Conservation (phyloP, 495 filamentous ascomycete species). For the Tuber aestivum region DNA sequence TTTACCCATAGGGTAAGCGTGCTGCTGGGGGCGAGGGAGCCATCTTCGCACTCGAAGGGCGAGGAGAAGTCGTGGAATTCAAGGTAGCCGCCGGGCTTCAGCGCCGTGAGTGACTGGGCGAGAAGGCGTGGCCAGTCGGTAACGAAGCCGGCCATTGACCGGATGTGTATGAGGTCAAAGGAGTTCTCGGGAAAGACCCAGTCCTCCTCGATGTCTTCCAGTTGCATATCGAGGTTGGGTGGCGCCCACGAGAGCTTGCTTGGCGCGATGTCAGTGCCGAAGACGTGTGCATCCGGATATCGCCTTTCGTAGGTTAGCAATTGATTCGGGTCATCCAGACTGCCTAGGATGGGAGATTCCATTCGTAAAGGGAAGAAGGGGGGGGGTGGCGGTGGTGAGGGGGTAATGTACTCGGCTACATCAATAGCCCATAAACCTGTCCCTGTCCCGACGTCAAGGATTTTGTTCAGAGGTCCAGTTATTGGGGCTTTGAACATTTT, state of each 20-base stretch:
- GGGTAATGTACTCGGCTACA: conserved; percentile 27
- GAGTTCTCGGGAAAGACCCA: conserved; percentile 51
- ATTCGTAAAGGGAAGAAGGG: not conserved
- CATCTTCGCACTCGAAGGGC: conserved; percentile 46
- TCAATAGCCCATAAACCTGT: conserved; percentile 39
- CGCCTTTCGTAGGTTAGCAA: conserved; percentile 20
- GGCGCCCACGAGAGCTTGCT: conserved; percentile 45
- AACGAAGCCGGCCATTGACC: conserved; percentile 50
- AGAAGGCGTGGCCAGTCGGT: conserved; percentile 49
- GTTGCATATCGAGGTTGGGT: conserved; percentile 52
- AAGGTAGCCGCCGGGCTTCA: conserved; percentile 53
- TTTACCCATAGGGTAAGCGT: conserved; percentile 41
- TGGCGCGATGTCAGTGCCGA: conserved; percentile 46
- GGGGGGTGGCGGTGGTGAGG: not conserved
- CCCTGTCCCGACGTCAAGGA: conserved; percentile 31
- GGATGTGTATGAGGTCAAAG: conserved; percentile 55
- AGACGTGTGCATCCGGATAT: conserved; percentile 19
- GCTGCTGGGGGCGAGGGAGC: conserved; percentile 37
- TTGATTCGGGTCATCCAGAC: not conserved
- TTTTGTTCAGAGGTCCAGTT: conserved; percentile 20
- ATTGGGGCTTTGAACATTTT: conserved; percentile 47
- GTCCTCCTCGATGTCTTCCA: conserved; percentile 51
- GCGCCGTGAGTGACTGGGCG: conserved; percentile 31
- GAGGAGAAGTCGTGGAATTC: conserved; percentile 47
- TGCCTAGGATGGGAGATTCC: not conserved